Percentiles rank a stretch among this genome's conserved stretches.
These are phyloP conservation scores for Rhododendron mucronatum DNA, from an alignment of 148 eudicot genomes.

Conservation along the genomic window DNA sequence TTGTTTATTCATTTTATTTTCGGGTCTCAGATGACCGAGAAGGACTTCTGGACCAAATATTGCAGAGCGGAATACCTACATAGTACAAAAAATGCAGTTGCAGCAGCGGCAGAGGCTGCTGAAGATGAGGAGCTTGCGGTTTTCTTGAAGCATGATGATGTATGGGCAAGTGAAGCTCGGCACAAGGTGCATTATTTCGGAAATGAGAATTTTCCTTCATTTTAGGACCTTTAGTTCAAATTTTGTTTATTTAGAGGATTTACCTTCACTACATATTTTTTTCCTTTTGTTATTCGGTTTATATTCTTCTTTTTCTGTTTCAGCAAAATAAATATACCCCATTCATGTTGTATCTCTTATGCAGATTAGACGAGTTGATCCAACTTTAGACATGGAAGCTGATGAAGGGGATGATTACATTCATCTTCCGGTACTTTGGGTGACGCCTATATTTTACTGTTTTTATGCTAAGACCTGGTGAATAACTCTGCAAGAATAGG, in stretches of 20 bases:
- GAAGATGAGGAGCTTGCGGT: conserved; percentile 92
- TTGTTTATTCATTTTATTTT: conserved; percentile 7
- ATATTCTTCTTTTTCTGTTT: not conserved
- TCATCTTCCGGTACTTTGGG: conserved; percentile 72
- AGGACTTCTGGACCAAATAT: conserved; percentile 94
- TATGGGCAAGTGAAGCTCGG: conserved; percentile 78
- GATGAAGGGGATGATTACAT: conserved; percentile 95
- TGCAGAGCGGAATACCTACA: conserved; percentile 95
- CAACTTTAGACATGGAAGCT: conserved; percentile 95
- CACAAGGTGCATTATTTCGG: conserved; percentile 51
- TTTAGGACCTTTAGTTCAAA: not conserved
- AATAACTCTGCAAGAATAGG: not conserved
- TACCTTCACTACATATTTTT: conserved; percentile 9
- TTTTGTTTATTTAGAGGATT: not conserved
- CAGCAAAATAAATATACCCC: conserved; percentile 1
- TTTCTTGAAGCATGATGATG: conserved; percentile 81
- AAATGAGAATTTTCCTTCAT: not conserved
- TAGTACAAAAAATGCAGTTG: conserved; percentile 79
- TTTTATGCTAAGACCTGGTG: conserved; percentile 6
- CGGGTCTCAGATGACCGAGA: conserved; percentile 67
- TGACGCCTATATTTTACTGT: not conserved
- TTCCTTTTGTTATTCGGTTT: not conserved
- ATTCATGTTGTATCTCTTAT: conserved; percentile 13
- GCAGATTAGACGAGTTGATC: conserved; percentile 94
- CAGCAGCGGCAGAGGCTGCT: conserved; percentile 99